Base-by-base conservation (phyloP, 140 eudicot species). In the Ambrosia hybrid region DNA sequence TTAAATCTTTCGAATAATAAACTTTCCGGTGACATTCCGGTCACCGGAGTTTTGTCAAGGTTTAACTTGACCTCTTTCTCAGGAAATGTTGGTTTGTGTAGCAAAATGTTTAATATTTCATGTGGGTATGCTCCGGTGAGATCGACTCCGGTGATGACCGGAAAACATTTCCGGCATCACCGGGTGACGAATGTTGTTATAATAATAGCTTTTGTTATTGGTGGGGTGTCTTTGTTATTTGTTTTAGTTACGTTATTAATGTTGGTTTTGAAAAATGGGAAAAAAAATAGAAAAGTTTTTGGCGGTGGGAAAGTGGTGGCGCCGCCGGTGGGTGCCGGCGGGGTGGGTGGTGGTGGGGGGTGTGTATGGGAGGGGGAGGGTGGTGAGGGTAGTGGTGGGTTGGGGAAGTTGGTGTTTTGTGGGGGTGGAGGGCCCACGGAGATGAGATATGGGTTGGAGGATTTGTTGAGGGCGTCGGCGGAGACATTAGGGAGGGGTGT, bases 381-480 rank as follows among this genome's bases (percentile, higher is more conserved):
- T 0, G 66, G 41, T 61, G 62, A 45, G 34, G 79, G 65, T 49
- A 41, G 48, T 41, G 55, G 0, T n/a, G 55, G 70, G 60, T 21
- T 76, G 51, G 85, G 85, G 70, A 66, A 13, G 11, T 15, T 84
- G 78, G 85, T 84, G 77, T 84, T 84, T 41, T 70, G 84, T 51
- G 79, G 71, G 3, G 86, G 82, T 0, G 83, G 81, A 48, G 68
- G 39, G 6, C 15, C 51, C 56, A 43, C 70, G 45, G 80, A 76
- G 80, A 76, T 76, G 80, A 67, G 13, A 11, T 84, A 80, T 6
- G 70, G 65, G 17, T 14, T 81, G 73, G 89, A 84, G 74, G 83
- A 84, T 81, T 68, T 84, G 62, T 52, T 84, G 79, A 84, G 65
- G 55, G 88, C 76, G 10, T 85, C 84, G 30, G 86, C 86, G n/a